Percentiles rank a stretch among this genome's conserved stretches.
These are phyloP conservation scores for Hypericum perforatum DNA, from an alignment of 345 rosid genomes.

Conservation along the genomic window DNA sequence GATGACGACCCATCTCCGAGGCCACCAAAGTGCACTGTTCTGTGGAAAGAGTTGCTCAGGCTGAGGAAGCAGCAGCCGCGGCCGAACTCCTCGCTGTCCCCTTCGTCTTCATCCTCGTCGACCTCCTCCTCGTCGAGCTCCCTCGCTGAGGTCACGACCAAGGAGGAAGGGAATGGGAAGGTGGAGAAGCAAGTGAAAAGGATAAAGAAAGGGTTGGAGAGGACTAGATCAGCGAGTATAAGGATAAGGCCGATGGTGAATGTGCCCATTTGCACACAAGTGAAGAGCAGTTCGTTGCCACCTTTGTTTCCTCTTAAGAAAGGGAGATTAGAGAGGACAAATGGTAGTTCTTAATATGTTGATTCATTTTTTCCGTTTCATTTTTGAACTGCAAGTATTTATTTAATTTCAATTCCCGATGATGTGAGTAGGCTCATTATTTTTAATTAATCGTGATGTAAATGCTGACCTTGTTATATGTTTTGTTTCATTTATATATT, in stretches of 20 bases:
- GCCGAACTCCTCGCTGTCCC: slow-evolving; percentile 30
- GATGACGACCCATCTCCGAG: slow-evolving; percentile 97
- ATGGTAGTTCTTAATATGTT: slow-evolving; percentile 10
- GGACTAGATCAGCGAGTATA: slow-evolving; percentile 65
- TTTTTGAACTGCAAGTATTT: slow-evolving; percentile 1
- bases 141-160: slow-evolving; percentile 29
- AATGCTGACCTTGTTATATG: slow-evolving; percentile 22
- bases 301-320: slow-evolving; percentile 64
- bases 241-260: slow-evolving; percentile 83
- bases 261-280: slow-evolving; percentile 62
- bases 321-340: slow-evolving; percentile 36
- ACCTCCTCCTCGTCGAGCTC: slow-evolving; percentile 61
- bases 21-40: slow-evolving; percentile 89
- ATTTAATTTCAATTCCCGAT: background rate
- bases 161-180: slow-evolving; percentile 31
- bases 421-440: slow-evolving; percentile 21
- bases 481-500: background rate
- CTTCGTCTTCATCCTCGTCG: slow-evolving; percentile 47
- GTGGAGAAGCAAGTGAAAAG: slow-evolving; percentile 53
- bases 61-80: slow-evolving; percentile 61
- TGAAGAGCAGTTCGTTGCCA: slow-evolving; percentile 43
- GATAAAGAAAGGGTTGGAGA: slow-evolving; percentile 65
- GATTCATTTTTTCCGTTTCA: slow-evolving; percentile 5
- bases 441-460: slow-evolving; percentile 28
- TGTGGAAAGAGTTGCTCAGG: slow-evolving; percentile 89